These are phyloP conservation scores for Adiantum capillusveneris DNA, from an alignment of 75 land plant species.

Conservation along the genomic window DNA sequence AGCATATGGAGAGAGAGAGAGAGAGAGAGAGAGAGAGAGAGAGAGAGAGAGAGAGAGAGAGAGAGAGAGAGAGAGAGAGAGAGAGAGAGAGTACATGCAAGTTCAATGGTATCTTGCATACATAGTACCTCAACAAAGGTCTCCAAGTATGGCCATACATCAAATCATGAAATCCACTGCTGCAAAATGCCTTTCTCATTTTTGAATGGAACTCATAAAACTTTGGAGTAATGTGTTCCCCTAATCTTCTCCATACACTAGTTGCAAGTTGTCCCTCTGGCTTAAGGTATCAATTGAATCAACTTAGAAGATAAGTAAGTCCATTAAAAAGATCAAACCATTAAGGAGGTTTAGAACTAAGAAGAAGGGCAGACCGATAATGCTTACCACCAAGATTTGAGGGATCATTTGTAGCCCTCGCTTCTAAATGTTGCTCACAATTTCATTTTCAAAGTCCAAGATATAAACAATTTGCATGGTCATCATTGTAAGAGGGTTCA, in stretches of 20 bases:
- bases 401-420: conserved; percentile 60
- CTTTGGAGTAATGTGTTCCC: conserved; percentile 44
- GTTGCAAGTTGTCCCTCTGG: conserved; percentile 51
- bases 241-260: conserved; percentile 44
- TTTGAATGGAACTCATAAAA: conserved; percentile 53
- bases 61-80: too few species aligned
- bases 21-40: too few species aligned
- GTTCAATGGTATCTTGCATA: too few species aligned
- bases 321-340: too few species aligned
- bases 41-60: too few species aligned
- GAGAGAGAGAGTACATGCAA: too few species aligned
- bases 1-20: too few species aligned
- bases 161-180: conserved; percentile 61
- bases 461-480: conserved; percentile 50
- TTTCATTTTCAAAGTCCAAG: conserved; percentile 70
- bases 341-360: too few species aligned
- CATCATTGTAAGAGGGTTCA: neutral
- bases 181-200: conserved; percentile 37
- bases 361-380: neutral
- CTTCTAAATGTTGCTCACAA: conserved; percentile 44
- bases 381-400: conserved; percentile 47
- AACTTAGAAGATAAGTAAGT: conserved; percentile 19
- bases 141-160: conserved; percentile 67
- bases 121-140: conserved; percentile 47
- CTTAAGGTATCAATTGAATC: conserved; percentile 58